A percentile compares a stretch with the other conserved stretches of the same genome.
Conservation (phyloP, 1,284 basidiomycete species). For the Malassezia yamatoensis region DNA sequence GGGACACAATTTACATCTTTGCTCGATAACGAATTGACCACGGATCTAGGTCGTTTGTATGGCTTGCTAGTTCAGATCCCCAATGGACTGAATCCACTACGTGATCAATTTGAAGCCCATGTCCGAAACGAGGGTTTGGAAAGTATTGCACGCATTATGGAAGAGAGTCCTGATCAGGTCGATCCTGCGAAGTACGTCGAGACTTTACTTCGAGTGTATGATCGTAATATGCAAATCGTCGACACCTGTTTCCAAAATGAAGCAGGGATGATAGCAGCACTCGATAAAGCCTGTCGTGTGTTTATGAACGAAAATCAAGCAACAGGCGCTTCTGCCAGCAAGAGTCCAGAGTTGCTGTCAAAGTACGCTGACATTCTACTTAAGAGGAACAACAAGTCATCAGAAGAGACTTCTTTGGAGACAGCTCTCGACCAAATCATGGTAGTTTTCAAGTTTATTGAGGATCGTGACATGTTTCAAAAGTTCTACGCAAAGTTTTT, state of each 20-base stretch:
- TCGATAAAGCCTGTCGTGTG: constrained; percentile 86
- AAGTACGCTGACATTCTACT: constrained; percentile 84
- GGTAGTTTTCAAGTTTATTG: constrained; percentile 97
- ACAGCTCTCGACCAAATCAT: constrained; percentile 82
- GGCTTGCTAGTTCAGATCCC: constrained; percentile 76
- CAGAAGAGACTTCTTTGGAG: constrained; percentile 82
- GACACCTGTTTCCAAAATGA: constrained; percentile 83
- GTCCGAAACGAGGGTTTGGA: constrained; percentile 80
- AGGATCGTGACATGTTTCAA: constrained; percentile 99
- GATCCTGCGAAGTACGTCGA: constrained; percentile 88
- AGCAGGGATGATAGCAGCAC: constrained; percentile 83
- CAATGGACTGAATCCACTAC: constrained; percentile 79
- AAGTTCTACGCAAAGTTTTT: constrained; percentile 97
- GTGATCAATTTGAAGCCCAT: constrained; percentile 85
- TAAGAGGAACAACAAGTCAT: constrained; percentile 83
- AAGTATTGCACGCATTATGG: constrained; percentile 66
- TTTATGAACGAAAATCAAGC: constrained; percentile 92
- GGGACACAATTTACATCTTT: constrained; percentile 89
- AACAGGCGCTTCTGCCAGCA: constrained; percentile 49
- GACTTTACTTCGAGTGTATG: constrained; percentile 78
- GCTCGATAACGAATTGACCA: constrained; percentile 83
- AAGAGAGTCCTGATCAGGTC: constrained; percentile 48
- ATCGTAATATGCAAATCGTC: constrained; percentile 83
- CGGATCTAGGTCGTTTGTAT: constrained; percentile 79
- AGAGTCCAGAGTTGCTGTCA: constrained; percentile 86